These are phyloP conservation scores for Phoma herbarum DNA, from an alignment of 2,329 filamentous ascomycete species.

Conservation along the genomic window DNA sequence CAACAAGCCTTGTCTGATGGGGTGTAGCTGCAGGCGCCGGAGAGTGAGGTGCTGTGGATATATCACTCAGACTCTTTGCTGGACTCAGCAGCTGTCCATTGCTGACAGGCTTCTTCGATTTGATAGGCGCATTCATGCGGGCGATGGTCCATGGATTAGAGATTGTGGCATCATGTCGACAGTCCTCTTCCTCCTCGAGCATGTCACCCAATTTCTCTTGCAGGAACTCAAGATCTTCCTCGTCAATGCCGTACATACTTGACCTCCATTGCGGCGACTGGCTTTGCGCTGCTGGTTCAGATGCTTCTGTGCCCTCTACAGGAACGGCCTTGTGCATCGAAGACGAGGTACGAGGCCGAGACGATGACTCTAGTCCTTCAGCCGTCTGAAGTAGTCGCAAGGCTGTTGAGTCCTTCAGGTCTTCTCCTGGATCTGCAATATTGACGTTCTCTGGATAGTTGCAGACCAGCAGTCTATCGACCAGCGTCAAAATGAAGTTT, in stretches of 20 bases:
- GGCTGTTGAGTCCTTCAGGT: not conserved
- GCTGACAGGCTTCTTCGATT: constrained; percentile 21
- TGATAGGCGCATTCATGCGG: constrained; percentile 54
- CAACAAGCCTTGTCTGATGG: not conserved
- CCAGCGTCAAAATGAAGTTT: constrained; percentile 53
- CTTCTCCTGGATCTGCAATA: constrained; percentile 13
- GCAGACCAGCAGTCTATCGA: constrained; percentile 56
- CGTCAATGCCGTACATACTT: constrained; percentile 52
- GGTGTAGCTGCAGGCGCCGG: constrained; percentile 12
- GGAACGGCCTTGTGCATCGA: constrained; percentile 2
- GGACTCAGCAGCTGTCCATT: constrained; percentile 39
- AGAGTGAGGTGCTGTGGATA: constrained; percentile 10
- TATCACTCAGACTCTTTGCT: constrained; percentile 27
- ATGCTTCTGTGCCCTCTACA: not conserved
- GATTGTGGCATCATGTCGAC: constrained; percentile 42
- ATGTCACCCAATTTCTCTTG: constrained; percentile 25
- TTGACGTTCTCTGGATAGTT: constrained; percentile 42
- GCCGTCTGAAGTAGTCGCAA: not conserved
- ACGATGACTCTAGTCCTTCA: not conserved
- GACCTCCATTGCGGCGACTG: constrained; percentile 39
- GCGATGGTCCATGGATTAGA: constrained; percentile 62
- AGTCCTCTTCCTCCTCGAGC: constrained; percentile 42
- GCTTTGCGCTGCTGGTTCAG: not conserved
- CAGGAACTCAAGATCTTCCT: constrained; percentile 45
- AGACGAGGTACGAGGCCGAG: not conserved